Percentiles rank a stretch among this genome's conserved stretches.
These are phyloP conservation scores for Quercus tomentella DNA, from an alignment of 331 rosid species.

Conservation along the genomic window DNA sequence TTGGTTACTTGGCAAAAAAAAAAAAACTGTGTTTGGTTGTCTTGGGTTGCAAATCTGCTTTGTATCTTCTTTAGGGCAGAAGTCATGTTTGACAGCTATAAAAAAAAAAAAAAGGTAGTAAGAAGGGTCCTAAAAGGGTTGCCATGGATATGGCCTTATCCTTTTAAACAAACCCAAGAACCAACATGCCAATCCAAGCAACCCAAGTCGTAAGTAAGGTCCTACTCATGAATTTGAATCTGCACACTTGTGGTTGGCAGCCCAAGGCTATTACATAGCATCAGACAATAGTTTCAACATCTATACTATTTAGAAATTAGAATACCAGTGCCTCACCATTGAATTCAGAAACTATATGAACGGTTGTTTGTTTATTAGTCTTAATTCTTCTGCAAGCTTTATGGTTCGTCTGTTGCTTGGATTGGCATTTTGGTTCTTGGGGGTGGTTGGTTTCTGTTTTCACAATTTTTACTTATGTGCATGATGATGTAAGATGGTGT, in stretches of 20 bases:
- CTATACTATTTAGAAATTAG: background rate
- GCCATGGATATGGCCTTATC: no score
- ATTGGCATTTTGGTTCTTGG: background rate
- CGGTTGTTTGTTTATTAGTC: background rate
- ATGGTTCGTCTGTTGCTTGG: background rate
- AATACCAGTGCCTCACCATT: background rate
- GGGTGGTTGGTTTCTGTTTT: background rate
- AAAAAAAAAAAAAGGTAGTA: no score
- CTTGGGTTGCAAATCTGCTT: background rate
- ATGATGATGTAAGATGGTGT: background rate
- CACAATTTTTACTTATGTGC: background rate
- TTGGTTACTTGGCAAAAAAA: background rate
- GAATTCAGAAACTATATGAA: background rate
- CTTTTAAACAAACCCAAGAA: no score
- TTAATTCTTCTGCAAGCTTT: background rate
- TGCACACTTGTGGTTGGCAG: no score
- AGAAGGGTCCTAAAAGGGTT: no score
- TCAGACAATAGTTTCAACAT: background rate
- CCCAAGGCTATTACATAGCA: no score
- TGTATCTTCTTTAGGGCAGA: background rate
- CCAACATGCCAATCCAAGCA: no score
- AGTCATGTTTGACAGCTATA: background rate
- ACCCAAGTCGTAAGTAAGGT: no score
- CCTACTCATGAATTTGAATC: no score
- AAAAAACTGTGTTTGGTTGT: background rate